Conservation (phyloP, 495 filamentous ascomycete genomes). For the Daldinia bambusicola region DNA sequence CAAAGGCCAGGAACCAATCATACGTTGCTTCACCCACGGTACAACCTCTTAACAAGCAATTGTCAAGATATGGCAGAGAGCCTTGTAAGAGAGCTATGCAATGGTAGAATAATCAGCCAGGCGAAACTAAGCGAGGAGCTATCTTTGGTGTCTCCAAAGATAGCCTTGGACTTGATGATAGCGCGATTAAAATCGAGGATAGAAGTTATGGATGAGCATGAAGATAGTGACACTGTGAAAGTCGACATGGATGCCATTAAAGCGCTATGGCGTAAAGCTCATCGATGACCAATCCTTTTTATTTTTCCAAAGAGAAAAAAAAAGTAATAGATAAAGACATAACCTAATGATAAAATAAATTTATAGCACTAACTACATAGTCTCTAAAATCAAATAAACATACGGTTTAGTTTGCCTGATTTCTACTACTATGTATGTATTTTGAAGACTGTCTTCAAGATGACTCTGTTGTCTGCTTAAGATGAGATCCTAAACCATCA, state of each 20-base stretch:
- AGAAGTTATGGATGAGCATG: conserved; percentile 31
- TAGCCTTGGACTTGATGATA: conserved; percentile 40
- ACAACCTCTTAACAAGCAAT: conserved; percentile 40
- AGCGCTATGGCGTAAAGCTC: conserved; percentile 22
- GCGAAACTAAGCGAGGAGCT: conserved; percentile 41
- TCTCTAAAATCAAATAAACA: background rate
- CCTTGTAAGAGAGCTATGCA: conserved; percentile 36
- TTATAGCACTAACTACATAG: background rate
- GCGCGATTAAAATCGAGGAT: conserved; percentile 36
- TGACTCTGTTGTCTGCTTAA: too few relatives aligned
- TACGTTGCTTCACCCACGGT: conserved; percentile 40
- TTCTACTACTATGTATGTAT: too few relatives aligned
- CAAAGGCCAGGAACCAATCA: conserved; percentile 30
- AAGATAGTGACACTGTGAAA: conserved; percentile 32
- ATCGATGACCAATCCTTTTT: conserved; percentile 1
- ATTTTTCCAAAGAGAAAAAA: background rate
- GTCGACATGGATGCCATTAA: conserved; percentile 32
- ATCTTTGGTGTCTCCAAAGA: conserved; percentile 33
- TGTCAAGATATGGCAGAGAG: conserved; percentile 43
- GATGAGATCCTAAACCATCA: too few relatives aligned
- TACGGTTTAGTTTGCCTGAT: background rate
- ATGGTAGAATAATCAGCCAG: conserved; percentile 39
- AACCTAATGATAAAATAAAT: too few relatives aligned
- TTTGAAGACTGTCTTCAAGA: too few relatives aligned
- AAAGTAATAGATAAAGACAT: too few relatives aligned